Evolutionary conservation across 2,329 filamentous ascomycete species (phyloP).

Genomic region (Phaeosphaeriaceae sp.): DNA sequence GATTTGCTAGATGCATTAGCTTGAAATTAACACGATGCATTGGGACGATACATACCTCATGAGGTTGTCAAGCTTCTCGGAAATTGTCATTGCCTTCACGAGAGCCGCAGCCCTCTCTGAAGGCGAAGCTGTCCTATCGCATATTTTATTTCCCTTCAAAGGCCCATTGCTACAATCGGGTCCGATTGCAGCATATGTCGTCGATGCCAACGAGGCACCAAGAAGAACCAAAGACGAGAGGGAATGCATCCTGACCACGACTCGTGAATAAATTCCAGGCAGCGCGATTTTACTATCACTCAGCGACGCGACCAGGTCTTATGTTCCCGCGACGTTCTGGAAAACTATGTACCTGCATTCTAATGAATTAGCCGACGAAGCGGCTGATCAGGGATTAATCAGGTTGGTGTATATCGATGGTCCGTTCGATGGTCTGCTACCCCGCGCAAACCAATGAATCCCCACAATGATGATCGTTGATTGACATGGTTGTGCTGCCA

Average conservation of each 20-base stretch:
- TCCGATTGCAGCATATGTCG: constrained; percentile 13
- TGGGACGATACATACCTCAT: constrained; percentile 22
- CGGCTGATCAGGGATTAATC: neutral
- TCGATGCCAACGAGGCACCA: constrained; percentile 4
- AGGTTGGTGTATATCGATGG: neutral
- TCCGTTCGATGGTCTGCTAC: neutral
- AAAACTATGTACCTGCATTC: neutral
- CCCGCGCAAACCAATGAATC: constrained; percentile 10
- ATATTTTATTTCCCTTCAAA: constrained; percentile 57
- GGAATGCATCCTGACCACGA: constrained; percentile 4
- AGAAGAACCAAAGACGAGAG: constrained; percentile 4
- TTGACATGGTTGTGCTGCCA: constrained; percentile 1
- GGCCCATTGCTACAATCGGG: constrained; percentile 61
- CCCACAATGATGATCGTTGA: constrained; percentile 3
- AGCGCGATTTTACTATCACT: neutral
- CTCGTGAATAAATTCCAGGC: neutral
- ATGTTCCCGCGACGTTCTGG: neutral
- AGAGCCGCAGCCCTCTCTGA: constrained; percentile 56
- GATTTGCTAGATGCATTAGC: constrained; percentile 56
- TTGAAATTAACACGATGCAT: constrained; percentile 30
- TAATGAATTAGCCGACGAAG: constrained; percentile 1
- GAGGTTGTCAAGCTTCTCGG: constrained; percentile 57
- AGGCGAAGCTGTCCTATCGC: constrained; percentile 51
- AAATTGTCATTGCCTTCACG: constrained; percentile 58
- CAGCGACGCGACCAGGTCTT: neutral